phyloP scores from a whole-genome alignment of 441 rosid species.

The Gossypium lobatum region DNA sequence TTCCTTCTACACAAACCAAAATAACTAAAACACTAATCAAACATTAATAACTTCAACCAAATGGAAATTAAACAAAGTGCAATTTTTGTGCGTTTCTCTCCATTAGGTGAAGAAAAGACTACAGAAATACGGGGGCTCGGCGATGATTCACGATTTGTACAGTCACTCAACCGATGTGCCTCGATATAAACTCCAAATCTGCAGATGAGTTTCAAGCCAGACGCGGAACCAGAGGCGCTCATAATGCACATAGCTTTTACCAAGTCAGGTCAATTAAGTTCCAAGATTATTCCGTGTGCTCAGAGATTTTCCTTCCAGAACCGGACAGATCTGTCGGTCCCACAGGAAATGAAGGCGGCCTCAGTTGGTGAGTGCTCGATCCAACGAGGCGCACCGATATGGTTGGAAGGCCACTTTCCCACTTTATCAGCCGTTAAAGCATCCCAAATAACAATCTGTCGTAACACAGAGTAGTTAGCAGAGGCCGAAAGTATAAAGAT shows the following conservation, averaged over 20 bases:
- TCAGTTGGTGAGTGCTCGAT: slow-evolving; percentile 75
- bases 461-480: slow-evolving; percentile 17
- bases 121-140: neutral
- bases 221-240: neutral
- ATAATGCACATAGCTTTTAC: neutral
- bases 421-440: slow-evolving; percentile 67
- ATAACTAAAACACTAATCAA: neutral
- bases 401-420: slow-evolving; percentile 74
- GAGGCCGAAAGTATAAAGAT: neutral
- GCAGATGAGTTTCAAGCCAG: neutral
- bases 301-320: slow-evolving; percentile 66
- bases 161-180: neutral
- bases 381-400: slow-evolving; percentile 71
- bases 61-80: neutral
- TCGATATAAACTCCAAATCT: neutral
- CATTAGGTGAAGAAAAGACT: neutral
- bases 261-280: neutral
- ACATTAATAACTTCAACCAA: neutral
- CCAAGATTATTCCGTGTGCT: neutral
- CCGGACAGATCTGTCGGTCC: slow-evolving; percentile 71
- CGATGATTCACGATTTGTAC: neutral
- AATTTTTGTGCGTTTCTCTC: neutral
- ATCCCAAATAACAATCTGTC: slow-evolving; percentile 74
- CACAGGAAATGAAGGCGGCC: slow-evolving; percentile 69
- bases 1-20: neutral